A percentile compares a stretch with the other conserved stretches of the same genome.
phyloP scores from a whole-genome alignment of 2,329 filamentous ascomycete species.

The Alternaria sp. region DNA sequence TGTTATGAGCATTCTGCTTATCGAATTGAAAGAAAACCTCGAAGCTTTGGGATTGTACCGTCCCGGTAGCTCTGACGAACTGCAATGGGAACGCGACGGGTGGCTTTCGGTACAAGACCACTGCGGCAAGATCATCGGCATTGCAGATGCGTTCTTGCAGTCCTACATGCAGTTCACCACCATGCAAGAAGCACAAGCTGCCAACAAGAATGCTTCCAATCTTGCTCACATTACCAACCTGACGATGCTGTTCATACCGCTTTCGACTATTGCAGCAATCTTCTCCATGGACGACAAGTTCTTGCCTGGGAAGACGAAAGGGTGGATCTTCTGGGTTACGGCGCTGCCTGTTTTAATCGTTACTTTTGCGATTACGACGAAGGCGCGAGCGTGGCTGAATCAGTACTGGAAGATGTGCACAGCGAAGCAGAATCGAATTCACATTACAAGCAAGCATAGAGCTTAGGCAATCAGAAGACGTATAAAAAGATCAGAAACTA shows the following conservation, averaged over 20 bases:
- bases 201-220: constrained; percentile 12
- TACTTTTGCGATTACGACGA: not conserved
- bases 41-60: not conserved
- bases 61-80: not conserved
- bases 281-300: constrained; percentile 18
- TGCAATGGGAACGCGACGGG: not conserved
- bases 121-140: not conserved
- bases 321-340: constrained; percentile 16
- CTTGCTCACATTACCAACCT: constrained; percentile 11
- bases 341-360: constrained; percentile 5
- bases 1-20: no score
- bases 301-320: constrained; percentile 7
- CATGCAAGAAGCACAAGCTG: constrained; percentile 17
- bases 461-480: no score
- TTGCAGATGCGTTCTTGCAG: constrained; percentile 3
- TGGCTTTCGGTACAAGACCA: constrained; percentile 1
- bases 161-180: not conserved
- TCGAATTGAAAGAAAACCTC: no score
- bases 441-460: no score
- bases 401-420: no score
- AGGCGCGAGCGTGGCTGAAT: no score
- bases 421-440: no score
- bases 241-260: constrained; percentile 19
- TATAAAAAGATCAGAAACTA: accelerated
- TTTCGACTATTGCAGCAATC: constrained; percentile 13